phyloP scores from a whole-genome alignment of 2,329 filamentous ascomycete species.

The Bipolaris victoriae region DNA sequence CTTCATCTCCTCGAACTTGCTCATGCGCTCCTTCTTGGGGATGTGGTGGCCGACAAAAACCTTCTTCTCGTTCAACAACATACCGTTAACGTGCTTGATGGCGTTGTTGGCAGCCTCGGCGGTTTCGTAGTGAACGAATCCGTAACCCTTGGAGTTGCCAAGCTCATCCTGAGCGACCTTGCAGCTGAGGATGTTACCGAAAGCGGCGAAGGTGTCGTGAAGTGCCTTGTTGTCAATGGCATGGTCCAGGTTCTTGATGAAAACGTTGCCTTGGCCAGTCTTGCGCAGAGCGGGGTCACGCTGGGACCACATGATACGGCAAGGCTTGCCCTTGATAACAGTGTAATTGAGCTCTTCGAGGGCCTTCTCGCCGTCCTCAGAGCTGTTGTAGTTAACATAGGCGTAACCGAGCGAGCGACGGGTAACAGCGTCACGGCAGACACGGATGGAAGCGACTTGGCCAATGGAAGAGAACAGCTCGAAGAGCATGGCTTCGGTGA shows the following conservation, averaged over 20 bases:
- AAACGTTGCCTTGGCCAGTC: constrained; percentile 98
- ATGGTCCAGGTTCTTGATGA: constrained; percentile 99
- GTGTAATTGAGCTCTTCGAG: constrained; percentile 99
- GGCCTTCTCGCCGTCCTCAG: constrained; percentile 93
- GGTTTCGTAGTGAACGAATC: constrained; percentile 99
- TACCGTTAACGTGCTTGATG: constrained; percentile 99
- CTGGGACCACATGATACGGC: constrained; percentile 99
- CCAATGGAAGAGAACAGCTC: constrained; percentile 99
- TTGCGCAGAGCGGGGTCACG: constrained; percentile 98
- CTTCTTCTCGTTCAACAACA: constrained; percentile 99
- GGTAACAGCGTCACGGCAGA: constrained; percentile 98
- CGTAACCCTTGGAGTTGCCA: constrained; percentile 97
- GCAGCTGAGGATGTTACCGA: constrained; percentile 99
- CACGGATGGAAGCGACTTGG: constrained; percentile 97
- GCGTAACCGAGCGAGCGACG: constrained; percentile 98
- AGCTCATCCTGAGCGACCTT: constrained; percentile 98
- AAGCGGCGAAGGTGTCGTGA: constrained; percentile 97
- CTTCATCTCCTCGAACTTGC: constrained; percentile 99
- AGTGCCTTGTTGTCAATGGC: constrained; percentile 99
- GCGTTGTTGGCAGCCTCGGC: constrained; percentile 95
- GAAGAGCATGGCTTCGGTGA: constrained; percentile 99
- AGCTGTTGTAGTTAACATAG: constrained; percentile 99
- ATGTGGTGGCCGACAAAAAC: constrained; percentile 99
- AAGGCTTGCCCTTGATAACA: constrained; percentile 96
- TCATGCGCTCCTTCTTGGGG: constrained; percentile 99